These are phyloP conservation scores for Camellia lanceoleosa DNA, from an alignment of 148 eudicot genomes.

Conservation along the genomic window DNA sequence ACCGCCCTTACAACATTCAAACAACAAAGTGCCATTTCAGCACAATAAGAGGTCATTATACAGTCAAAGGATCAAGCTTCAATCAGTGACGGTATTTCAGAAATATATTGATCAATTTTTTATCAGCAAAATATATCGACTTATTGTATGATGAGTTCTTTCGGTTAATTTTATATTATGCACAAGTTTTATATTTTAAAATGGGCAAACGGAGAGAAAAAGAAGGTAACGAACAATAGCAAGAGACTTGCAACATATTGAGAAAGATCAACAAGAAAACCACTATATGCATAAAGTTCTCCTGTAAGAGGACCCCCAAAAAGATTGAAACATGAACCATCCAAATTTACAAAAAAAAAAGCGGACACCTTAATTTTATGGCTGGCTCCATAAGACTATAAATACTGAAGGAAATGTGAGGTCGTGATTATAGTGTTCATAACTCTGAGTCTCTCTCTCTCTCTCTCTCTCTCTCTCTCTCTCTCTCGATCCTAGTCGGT, in stretches of 20 bases:
- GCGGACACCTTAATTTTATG: not conserved
- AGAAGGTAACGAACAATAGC: not conserved
- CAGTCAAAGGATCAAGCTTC: conserved; percentile 15
- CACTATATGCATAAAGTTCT: not conserved
- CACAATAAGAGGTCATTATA: conserved; percentile 20
- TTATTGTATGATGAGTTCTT: not conserved
- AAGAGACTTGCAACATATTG: not conserved
- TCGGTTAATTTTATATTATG: not conserved
- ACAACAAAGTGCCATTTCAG: conserved; percentile 21
- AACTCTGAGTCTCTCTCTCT: conserved; percentile 10
- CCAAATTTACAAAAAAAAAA: conserved; percentile 2
- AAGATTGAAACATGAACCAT: not conserved
- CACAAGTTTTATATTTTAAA: not conserved
- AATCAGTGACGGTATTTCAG: not conserved
- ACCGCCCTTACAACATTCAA: conserved; percentile 1
- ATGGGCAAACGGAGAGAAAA: not conserved
- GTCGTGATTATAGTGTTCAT: conserved; percentile 11
- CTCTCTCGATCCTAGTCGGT: not conserved
- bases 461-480: not conserved
- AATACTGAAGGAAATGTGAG: conserved; percentile 20
- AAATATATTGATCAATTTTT: not conserved
- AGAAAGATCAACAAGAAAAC: not conserved
- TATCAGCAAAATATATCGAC: no score
- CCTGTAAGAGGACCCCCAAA: not conserved
- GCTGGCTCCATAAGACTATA: conserved; percentile 17